phyloP scores from a whole-genome alignment of 75 land plant species.

The Selaginella tamariscina region DNA sequence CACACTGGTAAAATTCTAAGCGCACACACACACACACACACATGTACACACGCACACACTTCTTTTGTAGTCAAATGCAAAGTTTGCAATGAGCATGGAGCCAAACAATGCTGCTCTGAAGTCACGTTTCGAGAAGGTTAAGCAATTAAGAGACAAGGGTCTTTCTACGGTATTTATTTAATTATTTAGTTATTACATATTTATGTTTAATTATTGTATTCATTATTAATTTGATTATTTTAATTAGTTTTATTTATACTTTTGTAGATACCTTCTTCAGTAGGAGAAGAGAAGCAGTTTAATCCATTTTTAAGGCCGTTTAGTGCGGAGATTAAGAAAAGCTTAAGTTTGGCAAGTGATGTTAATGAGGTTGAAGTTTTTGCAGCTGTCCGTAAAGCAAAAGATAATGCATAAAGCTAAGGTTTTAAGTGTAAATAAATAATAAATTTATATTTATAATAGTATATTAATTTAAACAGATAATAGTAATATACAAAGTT shows the following conservation, averaged over 20 bases:
- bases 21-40: no score
- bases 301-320: slow-evolving; percentile 86
- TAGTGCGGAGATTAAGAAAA: slow-evolving; percentile 51
- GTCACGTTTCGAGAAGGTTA: slow-evolving; percentile 46
- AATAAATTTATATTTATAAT: no score
- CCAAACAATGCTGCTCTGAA: slow-evolving; percentile 56
- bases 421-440: no score
- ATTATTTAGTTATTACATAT: neutral
- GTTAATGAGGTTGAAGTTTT: slow-evolving; percentile 69
- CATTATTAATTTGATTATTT: neutral
- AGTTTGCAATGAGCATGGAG: slow-evolving; percentile 86
- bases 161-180: slow-evolving; percentile 57
- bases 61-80: slow-evolving; percentile 75
- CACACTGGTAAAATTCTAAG: slow-evolving; percentile 82
- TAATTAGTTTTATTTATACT: neutral
- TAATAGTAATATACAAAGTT: no score
- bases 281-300: slow-evolving; percentile 61
- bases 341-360: slow-evolving; percentile 39
- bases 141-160: slow-evolving; percentile 54
- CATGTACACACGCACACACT: no score
- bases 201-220: neutral
- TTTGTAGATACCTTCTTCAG: slow-evolving; percentile 65
- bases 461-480: no score
- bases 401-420: neutral
- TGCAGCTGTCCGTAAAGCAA: slow-evolving; percentile 16